Conservation (phyloP, 768 basidiomycete genomes). For the Kwoniella heveanensis region DNA sequence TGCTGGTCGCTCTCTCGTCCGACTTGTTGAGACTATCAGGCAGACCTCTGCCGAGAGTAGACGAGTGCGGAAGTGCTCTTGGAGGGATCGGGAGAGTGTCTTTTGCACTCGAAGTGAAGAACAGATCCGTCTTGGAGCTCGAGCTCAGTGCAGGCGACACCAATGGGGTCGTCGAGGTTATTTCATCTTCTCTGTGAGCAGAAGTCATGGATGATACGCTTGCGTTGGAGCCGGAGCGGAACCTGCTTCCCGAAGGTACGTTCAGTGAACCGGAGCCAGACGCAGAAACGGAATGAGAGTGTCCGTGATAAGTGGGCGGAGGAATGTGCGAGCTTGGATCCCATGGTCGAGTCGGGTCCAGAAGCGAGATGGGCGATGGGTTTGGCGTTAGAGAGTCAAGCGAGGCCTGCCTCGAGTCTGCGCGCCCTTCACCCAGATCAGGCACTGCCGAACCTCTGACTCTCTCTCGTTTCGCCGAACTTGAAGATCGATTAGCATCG, state of each 20-base stretch:
- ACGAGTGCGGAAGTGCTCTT: constrained; percentile 34
- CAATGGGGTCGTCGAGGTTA: constrained; percentile 5
- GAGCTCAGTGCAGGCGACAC: constrained; percentile 42
- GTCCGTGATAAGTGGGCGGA: neutral
- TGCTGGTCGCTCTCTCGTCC: constrained; percentile 12
- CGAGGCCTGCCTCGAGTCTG: constrained; percentile 16
- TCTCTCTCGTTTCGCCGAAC: constrained; percentile 15
- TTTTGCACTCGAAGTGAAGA: constrained; percentile 42
- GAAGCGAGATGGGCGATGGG: constrained; percentile 11
- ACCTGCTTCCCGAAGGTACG: constrained; percentile 1
- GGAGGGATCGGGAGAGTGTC: constrained; percentile 48
- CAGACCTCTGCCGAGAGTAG: constrained; percentile 30
- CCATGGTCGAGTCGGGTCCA: constrained; percentile 17
- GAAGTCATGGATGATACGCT: constrained; percentile 12
- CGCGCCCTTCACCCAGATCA: constrained; percentile 3
- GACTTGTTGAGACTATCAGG: constrained; percentile 7
- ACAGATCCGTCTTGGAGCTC: constrained; percentile 48
- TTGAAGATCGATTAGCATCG: constrained; percentile 6
- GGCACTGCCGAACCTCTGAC: constrained; percentile 8
- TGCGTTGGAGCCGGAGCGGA: constrained; percentile 18
- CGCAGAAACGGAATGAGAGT: neutral
- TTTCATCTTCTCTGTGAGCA: constrained; percentile 5
- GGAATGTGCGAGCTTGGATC: constrained; percentile 6
- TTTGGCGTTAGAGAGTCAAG: constrained; percentile 23
- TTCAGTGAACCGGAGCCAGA: constrained; percentile 1